phyloP scores from a whole-genome alignment of 139 green algal genomes.

The Axilococcus clingmanii region DNA sequence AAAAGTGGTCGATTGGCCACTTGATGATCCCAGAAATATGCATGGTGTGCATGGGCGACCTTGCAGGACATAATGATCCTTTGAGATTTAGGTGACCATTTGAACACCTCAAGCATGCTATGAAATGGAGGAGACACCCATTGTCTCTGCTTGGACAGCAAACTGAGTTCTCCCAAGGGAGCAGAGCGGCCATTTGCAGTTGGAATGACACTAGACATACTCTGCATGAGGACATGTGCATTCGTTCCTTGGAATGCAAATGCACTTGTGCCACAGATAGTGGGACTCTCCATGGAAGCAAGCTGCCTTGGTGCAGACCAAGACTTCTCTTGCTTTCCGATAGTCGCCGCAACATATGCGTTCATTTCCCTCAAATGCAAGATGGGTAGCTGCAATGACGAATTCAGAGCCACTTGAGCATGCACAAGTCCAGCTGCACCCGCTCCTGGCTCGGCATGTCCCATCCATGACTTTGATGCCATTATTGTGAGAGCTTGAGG shows the following conservation, averaged over 20 bases:
- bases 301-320: constrained; percentile 9
- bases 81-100: not conserved
- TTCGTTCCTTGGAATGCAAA: constrained; percentile 42
- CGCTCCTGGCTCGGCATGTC: constrained; percentile 68
- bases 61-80: constrained; percentile 13
- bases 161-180: too few species aligned
- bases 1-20: constrained; percentile 16
- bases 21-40: constrained; percentile 33
- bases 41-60: not conserved
- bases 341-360: constrained; percentile 19
- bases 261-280: constrained; percentile 14
- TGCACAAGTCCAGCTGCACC: constrained; percentile 47
- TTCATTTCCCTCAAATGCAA: constrained; percentile 34
- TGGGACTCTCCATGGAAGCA: not conserved
- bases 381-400: constrained; percentile 16
- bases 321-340: constrained; percentile 1
- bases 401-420: constrained; percentile 3
- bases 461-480: constrained; percentile 58
- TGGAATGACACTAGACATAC: constrained; percentile 7
- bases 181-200: too few species aligned
- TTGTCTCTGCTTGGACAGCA: constrained; percentile 12
- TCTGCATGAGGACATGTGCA: constrained; percentile 17
- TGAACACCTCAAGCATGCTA: constrained; percentile 3
- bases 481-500: constrained; percentile 38
- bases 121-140: constrained; percentile 17